Evolutionary conservation across 148 eudicot species (phyloP).

Genomic region (Mesembryanthemum crystallinum): DNA sequence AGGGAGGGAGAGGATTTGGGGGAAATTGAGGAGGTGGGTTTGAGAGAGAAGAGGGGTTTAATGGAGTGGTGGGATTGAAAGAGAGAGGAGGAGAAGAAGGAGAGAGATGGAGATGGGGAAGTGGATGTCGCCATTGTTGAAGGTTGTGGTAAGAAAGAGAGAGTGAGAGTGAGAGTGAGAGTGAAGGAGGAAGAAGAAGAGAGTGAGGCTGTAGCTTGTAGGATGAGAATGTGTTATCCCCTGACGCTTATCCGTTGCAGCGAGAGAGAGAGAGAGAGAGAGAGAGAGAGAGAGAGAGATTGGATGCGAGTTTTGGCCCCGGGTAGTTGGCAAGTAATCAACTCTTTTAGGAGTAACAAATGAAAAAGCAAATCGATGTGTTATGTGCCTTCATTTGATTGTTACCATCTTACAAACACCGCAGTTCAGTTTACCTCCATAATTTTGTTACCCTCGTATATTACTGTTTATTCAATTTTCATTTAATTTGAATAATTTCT

Average conservation of each 20-base stretch:
- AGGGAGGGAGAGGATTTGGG: conserved; percentile 21
- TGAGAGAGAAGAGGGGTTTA: conserved; percentile 28
- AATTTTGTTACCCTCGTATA: no score
- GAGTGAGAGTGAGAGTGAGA: not conserved
- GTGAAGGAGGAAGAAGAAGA: not conserved
- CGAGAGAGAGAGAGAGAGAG: not conserved
- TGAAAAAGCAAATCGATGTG: no score
- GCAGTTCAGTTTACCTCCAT: no score
- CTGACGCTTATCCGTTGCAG: not conserved
- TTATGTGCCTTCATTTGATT: no score
- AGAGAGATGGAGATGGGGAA: conserved; percentile 30
- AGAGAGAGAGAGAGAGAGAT: not conserved
- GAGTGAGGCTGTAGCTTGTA: not conserved
- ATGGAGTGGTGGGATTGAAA: conserved; percentile 21
- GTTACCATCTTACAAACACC: no score
- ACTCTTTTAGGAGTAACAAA: no score
- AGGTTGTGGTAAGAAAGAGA: not conserved
- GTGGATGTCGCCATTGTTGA: conserved; percentile 33
- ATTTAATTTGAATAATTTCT: no score
- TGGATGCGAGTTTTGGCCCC: no score
- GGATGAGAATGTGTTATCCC: conserved; percentile 3
- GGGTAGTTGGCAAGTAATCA: no score
- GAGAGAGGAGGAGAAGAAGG: conserved; percentile 43
- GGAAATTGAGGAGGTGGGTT: conserved; percentile 18
- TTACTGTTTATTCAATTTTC: no score